These are phyloP conservation scores for Zostera marina DNA, from an alignment of 116 monocot genomes.

Conservation along the genomic window DNA sequence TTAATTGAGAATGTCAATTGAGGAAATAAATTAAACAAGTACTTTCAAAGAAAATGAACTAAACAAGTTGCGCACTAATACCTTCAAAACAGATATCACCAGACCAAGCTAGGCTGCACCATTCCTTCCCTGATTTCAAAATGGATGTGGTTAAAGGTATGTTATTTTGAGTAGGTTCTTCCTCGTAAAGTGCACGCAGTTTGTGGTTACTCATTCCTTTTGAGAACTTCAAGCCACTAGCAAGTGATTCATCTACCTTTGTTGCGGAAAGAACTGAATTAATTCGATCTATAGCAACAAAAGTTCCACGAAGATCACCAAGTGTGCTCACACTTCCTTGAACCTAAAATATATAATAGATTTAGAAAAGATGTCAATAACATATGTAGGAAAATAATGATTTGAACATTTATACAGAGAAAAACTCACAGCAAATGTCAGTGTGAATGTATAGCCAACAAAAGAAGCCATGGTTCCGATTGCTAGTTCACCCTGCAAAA, in stretches of 20 bases:
- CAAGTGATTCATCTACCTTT: constrained; percentile 71
- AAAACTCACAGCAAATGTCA: constrained; percentile 90
- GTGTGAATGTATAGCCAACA: constrained; percentile 93
- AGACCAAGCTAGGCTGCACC: constrained; percentile 73
- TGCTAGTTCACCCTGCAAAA: constrained; percentile 76
- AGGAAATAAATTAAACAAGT: background rate
- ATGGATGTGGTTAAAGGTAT: constrained; percentile 11
- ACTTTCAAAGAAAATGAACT: background rate
- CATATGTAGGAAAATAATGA: background rate
- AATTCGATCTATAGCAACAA: constrained; percentile 76
- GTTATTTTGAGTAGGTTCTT: constrained; percentile 22
- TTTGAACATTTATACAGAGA: background rate
- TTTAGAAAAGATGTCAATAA: background rate
- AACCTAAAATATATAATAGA: constrained; percentile 33
- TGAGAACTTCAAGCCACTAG: constrained; percentile 39
- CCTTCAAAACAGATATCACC: constrained; percentile 89
- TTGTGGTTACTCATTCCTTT: constrained; percentile 14
- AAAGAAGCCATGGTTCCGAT: constrained; percentile 93
- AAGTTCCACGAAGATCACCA: constrained; percentile 75
- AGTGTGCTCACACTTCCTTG: constrained; percentile 96
- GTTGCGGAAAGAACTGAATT: constrained; percentile 57
- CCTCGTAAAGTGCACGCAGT: constrained; percentile 17
- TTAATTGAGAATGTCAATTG: background rate
- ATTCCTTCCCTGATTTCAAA: constrained; percentile 40
- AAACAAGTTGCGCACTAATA: constrained; percentile 15